Percentiles rank a stretch among this genome's conserved stretches.
These are phyloP conservation scores for Lachancea fermentati DNA, from an alignment of 805 yeast species.

Conservation along the genomic window DNA sequence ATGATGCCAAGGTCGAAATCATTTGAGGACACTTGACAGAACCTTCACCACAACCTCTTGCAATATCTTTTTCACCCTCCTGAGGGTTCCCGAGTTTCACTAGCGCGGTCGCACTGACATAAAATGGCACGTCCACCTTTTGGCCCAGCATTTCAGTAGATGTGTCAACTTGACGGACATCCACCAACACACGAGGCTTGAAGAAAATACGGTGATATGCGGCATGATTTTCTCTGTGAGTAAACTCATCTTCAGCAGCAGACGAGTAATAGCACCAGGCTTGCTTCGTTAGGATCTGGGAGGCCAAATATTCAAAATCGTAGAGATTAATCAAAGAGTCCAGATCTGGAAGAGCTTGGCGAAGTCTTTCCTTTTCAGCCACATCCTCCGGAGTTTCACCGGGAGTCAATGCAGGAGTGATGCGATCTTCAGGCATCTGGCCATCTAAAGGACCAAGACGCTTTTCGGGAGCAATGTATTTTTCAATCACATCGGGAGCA, in stretches of 20 bases:
- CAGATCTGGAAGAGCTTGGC: conserved; percentile 58
- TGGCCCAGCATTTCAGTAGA: conserved; percentile 74
- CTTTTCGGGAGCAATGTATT: conserved; percentile 51
- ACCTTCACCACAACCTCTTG: conserved; percentile 73
- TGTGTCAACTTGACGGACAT: conserved; percentile 68
- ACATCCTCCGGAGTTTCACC: conserved; percentile 32
- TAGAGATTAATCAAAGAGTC: conserved; percentile 66
- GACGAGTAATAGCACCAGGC: conserved; percentile 94
- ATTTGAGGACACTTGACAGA: conserved; percentile 61
- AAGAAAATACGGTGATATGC: conserved; percentile 87
- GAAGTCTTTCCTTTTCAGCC: conserved; percentile 22
- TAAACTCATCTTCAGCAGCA: conserved; percentile 89
- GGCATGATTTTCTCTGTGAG: conserved; percentile 83
- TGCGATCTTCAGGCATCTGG: conserved; percentile 25
- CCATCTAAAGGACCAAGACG: conserved; percentile 52
- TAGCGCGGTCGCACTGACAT: conserved; percentile 86
- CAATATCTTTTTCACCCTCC: conserved; percentile 84
- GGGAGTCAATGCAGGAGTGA: conserved; percentile 29
- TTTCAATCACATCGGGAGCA: conserved; percentile 77
- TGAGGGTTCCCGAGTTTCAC: conserved; percentile 82
- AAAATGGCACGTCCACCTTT: conserved; percentile 68
- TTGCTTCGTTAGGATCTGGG: conserved; percentile 63
- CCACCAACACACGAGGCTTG: conserved; percentile 76
- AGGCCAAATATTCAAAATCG: conserved; percentile 86
- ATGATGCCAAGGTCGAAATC: conserved; percentile 90